These are phyloP conservation scores for Entomortierella lignicola DNA, from an alignment of 192 early-diverging fungal species.

Conservation along the genomic window DNA sequence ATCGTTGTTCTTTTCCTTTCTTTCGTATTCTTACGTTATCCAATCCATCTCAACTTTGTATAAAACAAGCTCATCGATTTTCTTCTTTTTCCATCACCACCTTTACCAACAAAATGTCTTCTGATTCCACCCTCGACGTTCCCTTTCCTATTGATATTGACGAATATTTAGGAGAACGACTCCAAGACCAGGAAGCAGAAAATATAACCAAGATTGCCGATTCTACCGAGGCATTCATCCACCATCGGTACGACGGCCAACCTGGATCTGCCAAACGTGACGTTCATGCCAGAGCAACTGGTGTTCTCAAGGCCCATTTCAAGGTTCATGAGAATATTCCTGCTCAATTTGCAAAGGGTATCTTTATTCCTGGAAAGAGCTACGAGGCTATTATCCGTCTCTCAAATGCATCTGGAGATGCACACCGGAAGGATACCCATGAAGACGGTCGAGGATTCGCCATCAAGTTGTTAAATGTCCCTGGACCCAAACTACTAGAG, in stretches of 20 bases:
- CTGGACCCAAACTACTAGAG: slow-evolving; percentile 24
- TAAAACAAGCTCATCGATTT: not conserved
- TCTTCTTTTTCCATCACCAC: not conserved
- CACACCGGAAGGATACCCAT: slow-evolving; percentile 7
- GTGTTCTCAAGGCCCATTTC: slow-evolving; percentile 30
- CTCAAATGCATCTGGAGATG: slow-evolving; percentile 22
- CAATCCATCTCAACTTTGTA: not conserved
- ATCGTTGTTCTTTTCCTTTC: not conserved
- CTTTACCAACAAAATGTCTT: slow-evolving; percentile 10
- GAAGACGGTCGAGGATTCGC: slow-evolving; percentile 32
- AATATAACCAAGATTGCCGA: slow-evolving; percentile 17
- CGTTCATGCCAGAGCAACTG: slow-evolving; percentile 34
- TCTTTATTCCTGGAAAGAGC: slow-evolving; percentile 49
- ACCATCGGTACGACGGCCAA: slow-evolving; percentile 1
- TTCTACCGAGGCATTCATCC: slow-evolving; percentile 2
- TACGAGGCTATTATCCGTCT: slow-evolving; percentile 38
- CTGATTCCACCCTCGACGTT: slow-evolving; percentile 12
- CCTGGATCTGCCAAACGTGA: slow-evolving; percentile 16
- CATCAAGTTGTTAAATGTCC: slow-evolving; percentile 37
- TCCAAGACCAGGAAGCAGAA: slow-evolving; percentile 25
- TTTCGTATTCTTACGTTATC: not conserved
- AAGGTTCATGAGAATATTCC: slow-evolving; percentile 31
- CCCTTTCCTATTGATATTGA: slow-evolving; percentile 21
- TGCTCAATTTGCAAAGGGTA: slow-evolving; percentile 20
- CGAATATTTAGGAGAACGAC: slow-evolving; percentile 26